Percentiles rank a stretch among this genome's conserved stretches.
Conservation (phyloP, 2,329 filamentous ascomycete genomes). For the Neofusicoccum parvum region DNA sequence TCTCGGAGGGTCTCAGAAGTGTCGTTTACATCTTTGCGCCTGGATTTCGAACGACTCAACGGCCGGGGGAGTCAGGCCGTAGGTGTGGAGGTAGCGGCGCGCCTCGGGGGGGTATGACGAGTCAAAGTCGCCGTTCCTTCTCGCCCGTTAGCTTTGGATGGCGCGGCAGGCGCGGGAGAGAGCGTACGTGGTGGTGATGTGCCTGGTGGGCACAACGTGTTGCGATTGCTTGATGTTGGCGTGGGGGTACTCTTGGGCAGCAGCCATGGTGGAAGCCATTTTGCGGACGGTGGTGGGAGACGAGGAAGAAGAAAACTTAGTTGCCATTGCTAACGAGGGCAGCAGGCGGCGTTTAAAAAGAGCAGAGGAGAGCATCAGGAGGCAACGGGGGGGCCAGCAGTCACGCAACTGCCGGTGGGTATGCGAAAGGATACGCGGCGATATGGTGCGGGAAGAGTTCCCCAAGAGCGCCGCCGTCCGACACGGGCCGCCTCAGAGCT, state of each 20-base stretch:
- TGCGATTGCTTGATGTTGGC: constrained; percentile 37
- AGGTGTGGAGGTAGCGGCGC: constrained; percentile 54
- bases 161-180: background rate
- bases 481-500: constrained; percentile 14
- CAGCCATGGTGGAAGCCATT: constrained; percentile 17
- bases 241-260: constrained; percentile 30
- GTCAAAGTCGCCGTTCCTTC: constrained; percentile 51
- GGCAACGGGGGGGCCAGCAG: constrained; percentile 11
- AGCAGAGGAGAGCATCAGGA: constrained; percentile 7
- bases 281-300: background rate
- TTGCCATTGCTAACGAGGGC: constrained; percentile 5
- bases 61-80: constrained; percentile 55
- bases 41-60: constrained; percentile 55
- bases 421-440: constrained; percentile 7
- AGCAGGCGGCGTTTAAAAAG: constrained; percentile 16
- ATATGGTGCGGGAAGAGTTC: constrained; percentile 10
- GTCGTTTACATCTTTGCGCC: constrained; percentile 50
- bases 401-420: constrained; percentile 20
- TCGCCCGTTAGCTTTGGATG: background rate
- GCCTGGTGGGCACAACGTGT: constrained; percentile 36
- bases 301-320: constrained; percentile 1
- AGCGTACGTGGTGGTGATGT: constrained; percentile 42
- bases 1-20: background rate
- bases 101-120: constrained; percentile 52
- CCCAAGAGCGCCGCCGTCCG: constrained; percentile 16